Percentiles rank a stretch among this genome's conserved stretches.
phyloP scores from a whole-genome alignment of 2,329 filamentous ascomycete species.

The Pseudogymnoascus sp. region DNA sequence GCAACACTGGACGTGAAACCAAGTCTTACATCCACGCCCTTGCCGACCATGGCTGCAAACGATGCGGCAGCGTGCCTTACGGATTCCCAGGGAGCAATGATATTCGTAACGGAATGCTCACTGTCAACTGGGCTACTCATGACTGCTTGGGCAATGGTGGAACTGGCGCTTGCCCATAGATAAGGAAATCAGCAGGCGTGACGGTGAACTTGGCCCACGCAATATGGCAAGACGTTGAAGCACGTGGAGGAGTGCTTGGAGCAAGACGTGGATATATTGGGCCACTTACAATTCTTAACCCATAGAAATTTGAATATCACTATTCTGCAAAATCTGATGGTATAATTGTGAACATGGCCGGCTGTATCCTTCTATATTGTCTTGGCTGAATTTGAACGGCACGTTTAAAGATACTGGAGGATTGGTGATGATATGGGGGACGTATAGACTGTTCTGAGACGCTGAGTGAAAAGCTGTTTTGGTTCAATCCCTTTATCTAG shows the following conservation, averaged over 20 bases:
- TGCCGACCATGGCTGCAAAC: neutral
- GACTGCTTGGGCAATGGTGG: neutral
- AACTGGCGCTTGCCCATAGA: neutral
- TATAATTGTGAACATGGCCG: neutral
- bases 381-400: slow-evolving; percentile 39
- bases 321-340: neutral
- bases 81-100: neutral
- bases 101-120: neutral
- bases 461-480: slow-evolving; percentile 37
- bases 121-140: neutral
- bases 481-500: neutral
- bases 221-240: neutral
- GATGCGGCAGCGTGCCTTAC: neutral
- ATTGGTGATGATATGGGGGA: slow-evolving; percentile 48
- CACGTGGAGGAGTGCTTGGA: neutral
- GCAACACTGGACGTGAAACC: neutral
- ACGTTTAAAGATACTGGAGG: slow-evolving; percentile 44
- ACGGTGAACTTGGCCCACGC: neutral
- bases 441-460: slow-evolving; percentile 41
- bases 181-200: neutral
- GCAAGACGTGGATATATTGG: neutral
- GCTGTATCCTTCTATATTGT: slow-evolving; percentile 21
- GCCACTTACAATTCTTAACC: neutral
- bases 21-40: neutral
- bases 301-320: neutral